These are phyloP conservation scores for Chaetomium strumarium DNA, from an alignment of 2,329 filamentous ascomycete genomes.

Conservation along the genomic window DNA sequence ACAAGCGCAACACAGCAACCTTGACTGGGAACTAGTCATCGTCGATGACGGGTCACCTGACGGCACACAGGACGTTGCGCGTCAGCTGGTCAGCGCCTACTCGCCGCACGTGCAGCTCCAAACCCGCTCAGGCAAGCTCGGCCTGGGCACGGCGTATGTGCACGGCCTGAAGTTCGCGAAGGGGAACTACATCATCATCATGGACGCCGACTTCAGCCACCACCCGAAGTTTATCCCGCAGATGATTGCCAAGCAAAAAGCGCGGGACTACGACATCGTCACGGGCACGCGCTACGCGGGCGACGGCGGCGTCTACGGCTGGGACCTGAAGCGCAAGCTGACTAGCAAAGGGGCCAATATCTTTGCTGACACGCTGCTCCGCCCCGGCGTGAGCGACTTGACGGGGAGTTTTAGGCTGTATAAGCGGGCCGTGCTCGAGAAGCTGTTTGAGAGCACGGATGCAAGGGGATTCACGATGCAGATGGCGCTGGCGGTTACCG, in stretches of 20 bases:
- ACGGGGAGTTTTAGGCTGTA: constrained; percentile 94
- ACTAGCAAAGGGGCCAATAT: constrained; percentile 85
- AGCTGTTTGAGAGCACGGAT: constrained; percentile 84
- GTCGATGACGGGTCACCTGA: constrained; percentile 98
- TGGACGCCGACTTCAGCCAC: constrained; percentile 99
- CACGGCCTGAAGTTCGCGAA: constrained; percentile 85
- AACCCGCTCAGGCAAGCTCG: constrained; percentile 87
- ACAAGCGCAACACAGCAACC: constrained; percentile 51
- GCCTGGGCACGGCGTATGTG: constrained; percentile 94
- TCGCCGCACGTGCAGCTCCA: constrained; percentile 73
- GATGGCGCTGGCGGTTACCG: constrained; percentile 99
- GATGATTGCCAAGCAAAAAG: constrained; percentile 80
- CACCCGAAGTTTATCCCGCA: constrained; percentile 97
- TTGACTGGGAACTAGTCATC: constrained; percentile 97
- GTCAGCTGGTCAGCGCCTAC: constrained; percentile 86
- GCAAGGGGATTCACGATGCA: constrained; percentile 98
- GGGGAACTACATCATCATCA: constrained; percentile 97
- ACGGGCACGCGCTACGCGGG: constrained; percentile 93
- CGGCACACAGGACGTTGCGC: constrained; percentile 83
- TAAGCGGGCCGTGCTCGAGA: constrained; percentile 82
- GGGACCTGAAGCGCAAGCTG: constrained; percentile 88
- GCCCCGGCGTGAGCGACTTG: constrained; percentile 90
- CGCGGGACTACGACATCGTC: constrained; percentile 85
- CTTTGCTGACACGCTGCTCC: constrained; percentile 88
- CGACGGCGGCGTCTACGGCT: constrained; percentile 85